Evolutionary conservation across 2,329 filamentous ascomycete species (phyloP).

Genomic region (Trichoderma atrobrunneum): DNA sequence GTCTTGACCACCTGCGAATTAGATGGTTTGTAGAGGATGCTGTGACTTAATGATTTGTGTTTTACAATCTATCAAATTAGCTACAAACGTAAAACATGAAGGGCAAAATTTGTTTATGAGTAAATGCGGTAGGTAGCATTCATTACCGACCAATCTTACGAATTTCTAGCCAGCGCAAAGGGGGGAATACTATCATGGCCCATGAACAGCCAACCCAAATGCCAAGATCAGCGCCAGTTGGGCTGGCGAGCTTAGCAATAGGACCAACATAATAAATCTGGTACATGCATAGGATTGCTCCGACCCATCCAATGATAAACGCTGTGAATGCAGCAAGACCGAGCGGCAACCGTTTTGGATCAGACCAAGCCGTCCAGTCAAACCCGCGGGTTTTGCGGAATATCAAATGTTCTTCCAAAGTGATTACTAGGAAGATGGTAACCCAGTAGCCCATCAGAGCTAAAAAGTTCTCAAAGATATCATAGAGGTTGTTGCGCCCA

Average conservation of each 20-base stretch:
- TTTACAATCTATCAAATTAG: too few species aligned
- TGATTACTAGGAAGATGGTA: conserved; percentile 48
- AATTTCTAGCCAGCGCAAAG: conserved; percentile 30
- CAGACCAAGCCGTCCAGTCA: conserved; percentile 47
- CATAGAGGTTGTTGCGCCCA: conserved; percentile 52
- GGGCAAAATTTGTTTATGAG: too few species aligned
- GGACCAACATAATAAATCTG: conserved; percentile 59
- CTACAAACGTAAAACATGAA: too few species aligned
- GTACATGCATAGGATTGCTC: conserved; percentile 57
- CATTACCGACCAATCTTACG: conserved; percentile 27
- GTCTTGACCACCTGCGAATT: too few species aligned
- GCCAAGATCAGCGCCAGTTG: conserved; percentile 43
- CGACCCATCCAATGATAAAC: conserved; percentile 44
- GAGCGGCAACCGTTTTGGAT: conserved; percentile 42
- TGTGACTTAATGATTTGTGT: too few species aligned
- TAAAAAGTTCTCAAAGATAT: conserved; percentile 52
- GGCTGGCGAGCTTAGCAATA: conserved; percentile 51
- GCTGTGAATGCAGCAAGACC: conserved; percentile 45
- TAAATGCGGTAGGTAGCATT: not conserved
- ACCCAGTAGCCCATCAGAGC: conserved; percentile 56
- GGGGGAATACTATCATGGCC: conserved; percentile 44
- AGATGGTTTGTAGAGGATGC: too few species aligned
- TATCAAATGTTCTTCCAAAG: conserved; percentile 44
- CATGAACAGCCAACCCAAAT: conserved; percentile 63
- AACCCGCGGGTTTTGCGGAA: conserved; percentile 42